phyloP scores from a whole-genome alignment of 1,284 basidiomycete species.

The Serendipita sp. region DNA sequence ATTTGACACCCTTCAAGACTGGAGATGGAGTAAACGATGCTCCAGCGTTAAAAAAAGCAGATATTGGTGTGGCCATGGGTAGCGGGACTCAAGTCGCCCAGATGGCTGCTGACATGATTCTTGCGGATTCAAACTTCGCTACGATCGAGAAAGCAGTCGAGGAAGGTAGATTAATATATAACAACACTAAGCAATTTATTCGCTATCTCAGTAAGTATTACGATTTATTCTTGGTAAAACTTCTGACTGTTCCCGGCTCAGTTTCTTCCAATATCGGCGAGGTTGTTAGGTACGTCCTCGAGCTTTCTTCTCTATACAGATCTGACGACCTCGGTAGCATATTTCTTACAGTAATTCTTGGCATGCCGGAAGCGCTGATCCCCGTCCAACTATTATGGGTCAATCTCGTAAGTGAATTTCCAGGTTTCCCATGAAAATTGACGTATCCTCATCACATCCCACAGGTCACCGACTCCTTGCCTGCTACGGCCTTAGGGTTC shows the following conservation, averaged over 20 bases:
- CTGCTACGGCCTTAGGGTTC: slow-evolving; percentile 96
- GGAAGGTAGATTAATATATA: slow-evolving; percentile 93
- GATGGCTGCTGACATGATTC: slow-evolving; percentile 92
- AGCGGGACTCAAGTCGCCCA: slow-evolving; percentile 98
- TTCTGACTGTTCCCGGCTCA: slow-evolving; percentile 35
- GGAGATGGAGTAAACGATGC: slow-evolving; percentile 96
- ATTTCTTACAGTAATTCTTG: slow-evolving; percentile 90
- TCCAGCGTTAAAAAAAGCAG: slow-evolving; percentile 90
- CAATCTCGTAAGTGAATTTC: slow-evolving; percentile 36
- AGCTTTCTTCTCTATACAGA: background rate
- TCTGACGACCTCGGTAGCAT: slow-evolving; percentile 38
- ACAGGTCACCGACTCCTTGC: slow-evolving; percentile 79
- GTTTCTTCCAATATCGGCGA: slow-evolving; percentile 98
- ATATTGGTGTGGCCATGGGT: slow-evolving; percentile 99
- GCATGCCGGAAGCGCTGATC: slow-evolving; percentile 97
- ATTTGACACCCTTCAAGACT: slow-evolving; percentile 33
- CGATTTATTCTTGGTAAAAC: slow-evolving; percentile 15
- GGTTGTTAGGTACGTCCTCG: slow-evolving; percentile 57
- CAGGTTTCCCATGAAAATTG: no score
- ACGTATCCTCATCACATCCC: no score
- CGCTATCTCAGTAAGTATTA: slow-evolving; percentile 62
- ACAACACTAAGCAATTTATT: slow-evolving; percentile 98
- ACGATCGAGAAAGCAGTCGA: slow-evolving; percentile 94
- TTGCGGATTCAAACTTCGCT: slow-evolving; percentile 78
- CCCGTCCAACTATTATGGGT: slow-evolving; percentile 97